These are phyloP conservation scores for Candida peoriensis DNA, from an alignment of 805 yeast species.

Conservation along the genomic window DNA sequence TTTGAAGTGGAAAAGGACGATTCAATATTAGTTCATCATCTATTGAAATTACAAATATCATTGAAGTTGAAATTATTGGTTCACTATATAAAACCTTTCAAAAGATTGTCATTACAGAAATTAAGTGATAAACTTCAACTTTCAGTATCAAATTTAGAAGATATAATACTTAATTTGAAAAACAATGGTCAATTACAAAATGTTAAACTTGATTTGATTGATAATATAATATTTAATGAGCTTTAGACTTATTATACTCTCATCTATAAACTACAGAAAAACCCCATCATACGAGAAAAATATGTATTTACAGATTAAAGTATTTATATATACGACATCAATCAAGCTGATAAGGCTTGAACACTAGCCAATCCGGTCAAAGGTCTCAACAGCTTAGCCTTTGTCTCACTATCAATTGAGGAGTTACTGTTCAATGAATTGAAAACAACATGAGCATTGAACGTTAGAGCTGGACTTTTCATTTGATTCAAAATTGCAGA, in stretches of 20 bases:
- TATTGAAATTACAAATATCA: constrained; percentile 16
- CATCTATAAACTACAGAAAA: not conserved
- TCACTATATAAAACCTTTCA: constrained; percentile 26
- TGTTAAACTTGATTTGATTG: constrained; percentile 22
- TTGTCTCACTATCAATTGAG: constrained; percentile 16
- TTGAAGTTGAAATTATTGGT: constrained; percentile 20
- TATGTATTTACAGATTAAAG: too few relatives aligned
- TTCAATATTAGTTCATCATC: constrained; percentile 14
- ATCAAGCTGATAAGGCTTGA: constrained; percentile 14
- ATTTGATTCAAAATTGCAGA: constrained; percentile 9
- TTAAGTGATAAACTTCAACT: constrained; percentile 15
- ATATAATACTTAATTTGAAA: constrained; percentile 18
- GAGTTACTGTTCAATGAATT: constrained; percentile 23
- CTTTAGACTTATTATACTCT: not conserved
- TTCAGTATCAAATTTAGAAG: constrained; percentile 19
- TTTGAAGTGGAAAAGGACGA: constrained; percentile 11
- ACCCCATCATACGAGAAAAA: too few relatives aligned
- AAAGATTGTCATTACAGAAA: constrained; percentile 17
- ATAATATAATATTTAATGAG: constrained; percentile 22
- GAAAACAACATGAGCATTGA: constrained; percentile 23
- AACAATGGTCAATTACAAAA: constrained; percentile 17
- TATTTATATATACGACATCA: not conserved
- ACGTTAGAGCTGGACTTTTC: constrained; percentile 15
- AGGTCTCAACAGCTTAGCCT: constrained; percentile 22
- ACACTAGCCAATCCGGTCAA: constrained; percentile 25